phyloP scores from a whole-genome alignment of 495 filamentous ascomycete genomes.

The Bacidia gigantensis region DNA sequence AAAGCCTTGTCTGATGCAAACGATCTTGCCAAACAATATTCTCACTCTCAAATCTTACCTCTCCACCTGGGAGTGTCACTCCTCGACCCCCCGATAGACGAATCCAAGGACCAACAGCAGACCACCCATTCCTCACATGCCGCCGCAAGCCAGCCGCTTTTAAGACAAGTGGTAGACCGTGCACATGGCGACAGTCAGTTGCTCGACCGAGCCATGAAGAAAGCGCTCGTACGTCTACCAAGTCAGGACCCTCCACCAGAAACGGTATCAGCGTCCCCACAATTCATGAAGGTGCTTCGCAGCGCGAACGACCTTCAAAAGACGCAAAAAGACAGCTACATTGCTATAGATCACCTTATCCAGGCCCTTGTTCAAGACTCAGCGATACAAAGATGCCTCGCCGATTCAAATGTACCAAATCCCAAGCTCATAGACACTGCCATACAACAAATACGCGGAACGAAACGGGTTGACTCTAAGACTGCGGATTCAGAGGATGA shows the following conservation, averaged over 20 bases:
- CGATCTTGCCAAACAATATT: conserved; percentile 68
- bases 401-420: conserved; percentile 84
- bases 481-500: conserved; percentile 84
- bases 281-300: conserved; percentile 67
- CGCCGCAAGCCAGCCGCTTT: conserved; percentile 49
- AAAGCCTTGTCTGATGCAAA: conserved; percentile 78
- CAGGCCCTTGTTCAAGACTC: conserved; percentile 66
- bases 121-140: conserved; percentile 44
- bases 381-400: conserved; percentile 54
- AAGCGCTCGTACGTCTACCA: conserved; percentile 74
- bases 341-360: conserved; percentile 90
- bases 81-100: conserved; percentile 68
- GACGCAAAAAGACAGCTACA: conserved; percentile 87
- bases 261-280: conserved; percentile 61
- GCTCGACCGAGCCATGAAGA: conserved; percentile 80
- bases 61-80: conserved; percentile 80
- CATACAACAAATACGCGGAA: conserved; percentile 79
- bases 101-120: conserved; percentile 60
- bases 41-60: conserved; percentile 78
- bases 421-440: conserved; percentile 78
- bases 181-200: conserved; percentile 85
- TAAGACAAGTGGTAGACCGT: conserved; percentile 86
- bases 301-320: conserved; percentile 82
- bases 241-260: conserved; percentile 94
- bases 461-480: conserved; percentile 81